Evolutionary conservation across 1,284 basidiomycete species (phyloP).

Genomic region (Vanrija humicola): DNA sequence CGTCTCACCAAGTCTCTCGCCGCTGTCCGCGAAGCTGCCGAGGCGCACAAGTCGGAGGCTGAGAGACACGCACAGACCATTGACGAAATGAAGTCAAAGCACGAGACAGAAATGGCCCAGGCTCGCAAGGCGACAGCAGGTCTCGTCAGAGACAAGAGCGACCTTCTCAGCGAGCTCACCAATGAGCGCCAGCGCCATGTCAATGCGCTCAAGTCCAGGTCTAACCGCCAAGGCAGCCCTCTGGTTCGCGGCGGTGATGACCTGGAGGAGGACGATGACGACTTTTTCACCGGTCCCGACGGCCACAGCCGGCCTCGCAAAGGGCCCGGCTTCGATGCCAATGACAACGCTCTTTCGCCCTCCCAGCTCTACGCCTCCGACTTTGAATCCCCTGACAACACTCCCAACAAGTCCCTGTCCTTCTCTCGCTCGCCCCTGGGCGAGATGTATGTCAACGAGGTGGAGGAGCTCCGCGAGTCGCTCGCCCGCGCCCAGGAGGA

Average conservation of each 20-base stretch:
- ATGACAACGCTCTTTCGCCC: conserved; percentile 53
- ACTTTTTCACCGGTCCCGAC: conserved; percentile 56
- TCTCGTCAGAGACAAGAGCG: conserved; percentile 84
- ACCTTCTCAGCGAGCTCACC: conserved; percentile 76
- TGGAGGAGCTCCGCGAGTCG: conserved; percentile 43
- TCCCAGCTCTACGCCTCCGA: conserved; percentile 44
- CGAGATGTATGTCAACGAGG: conserved; percentile 46
- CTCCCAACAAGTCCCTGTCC: conserved; percentile 49
- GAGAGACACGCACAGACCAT: conserved; percentile 66
- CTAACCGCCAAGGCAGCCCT: conserved; percentile 44
- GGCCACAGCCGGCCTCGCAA: conserved; percentile 59
- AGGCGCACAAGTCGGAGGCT: conserved; percentile 79
- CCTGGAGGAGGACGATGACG: conserved; percentile 60
- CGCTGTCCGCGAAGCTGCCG: conserved; percentile 68
- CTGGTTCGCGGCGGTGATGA: conserved; percentile 54
- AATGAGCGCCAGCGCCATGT: conserved; percentile 56
- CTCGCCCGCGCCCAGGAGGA: conserved; percentile 40
- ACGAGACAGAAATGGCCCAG: conserved; percentile 86
- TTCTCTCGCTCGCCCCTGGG: conserved; percentile 39
- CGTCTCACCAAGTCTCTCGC: conserved; percentile 72
- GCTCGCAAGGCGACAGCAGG: conserved; percentile 82
- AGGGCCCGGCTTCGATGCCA: conserved; percentile 58
- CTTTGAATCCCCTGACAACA: conserved; percentile 63
- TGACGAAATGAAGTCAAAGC: conserved; percentile 78
- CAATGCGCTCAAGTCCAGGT: conserved; percentile 29